Conservation (phyloP, 176 grass and related monocot species). For the Dactylis glomerata region DNA sequence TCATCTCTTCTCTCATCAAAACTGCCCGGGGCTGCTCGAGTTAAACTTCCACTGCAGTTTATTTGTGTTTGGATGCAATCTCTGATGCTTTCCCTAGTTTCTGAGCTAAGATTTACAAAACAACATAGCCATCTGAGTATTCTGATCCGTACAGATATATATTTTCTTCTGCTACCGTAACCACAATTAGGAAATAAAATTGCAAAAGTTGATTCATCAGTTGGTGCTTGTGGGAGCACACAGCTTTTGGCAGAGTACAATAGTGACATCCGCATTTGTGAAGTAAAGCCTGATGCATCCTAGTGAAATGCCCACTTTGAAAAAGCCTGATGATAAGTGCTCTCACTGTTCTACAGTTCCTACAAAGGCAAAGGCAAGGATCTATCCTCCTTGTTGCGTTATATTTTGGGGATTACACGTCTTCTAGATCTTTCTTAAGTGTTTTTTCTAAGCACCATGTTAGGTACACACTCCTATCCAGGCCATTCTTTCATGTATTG, state of each 20-base stretch:
- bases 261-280: constrained; percentile 27
- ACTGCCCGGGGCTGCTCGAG: background rate
- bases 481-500: too few species aligned
- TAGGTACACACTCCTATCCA: too few species aligned
- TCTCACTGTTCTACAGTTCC: constrained; percentile 30
- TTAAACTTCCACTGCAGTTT: background rate
- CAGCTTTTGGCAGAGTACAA: constrained; percentile 22
- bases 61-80: background rate
- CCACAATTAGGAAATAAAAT: background rate
- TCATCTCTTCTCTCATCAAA: background rate
- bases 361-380: constrained; percentile 24
- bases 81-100: background rate
- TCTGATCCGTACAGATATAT: background rate
- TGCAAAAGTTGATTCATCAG: constrained; percentile 13
- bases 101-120: background rate
- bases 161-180: background rate
- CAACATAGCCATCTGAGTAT: background rate
- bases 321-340: constrained; percentile 29
- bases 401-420: background rate
- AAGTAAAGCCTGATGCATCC: constrained; percentile 28
- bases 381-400: background rate
- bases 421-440: constrained; percentile 34
- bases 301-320: constrained; percentile 33
- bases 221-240: constrained; percentile 13
- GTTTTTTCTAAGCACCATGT: too few species aligned